These are phyloP conservation scores for Limnanthes douglasii DNA, from an alignment of 345 rosid genomes.

Conservation along the genomic window DNA sequence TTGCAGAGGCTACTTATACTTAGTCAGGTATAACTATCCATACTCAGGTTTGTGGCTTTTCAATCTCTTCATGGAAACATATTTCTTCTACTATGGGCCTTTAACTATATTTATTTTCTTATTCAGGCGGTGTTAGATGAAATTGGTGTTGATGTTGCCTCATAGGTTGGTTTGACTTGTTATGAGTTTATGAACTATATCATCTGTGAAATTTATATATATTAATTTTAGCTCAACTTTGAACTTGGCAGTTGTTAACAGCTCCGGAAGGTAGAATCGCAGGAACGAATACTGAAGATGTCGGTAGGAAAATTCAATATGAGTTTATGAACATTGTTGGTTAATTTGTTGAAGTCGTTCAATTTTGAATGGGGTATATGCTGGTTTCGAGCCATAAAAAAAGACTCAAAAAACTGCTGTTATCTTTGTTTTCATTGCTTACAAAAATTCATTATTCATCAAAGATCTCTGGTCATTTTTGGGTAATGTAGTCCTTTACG, in stretches of 20 bases:
- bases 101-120: constrained; percentile 8
- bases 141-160: constrained; percentile 87
- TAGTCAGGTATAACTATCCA: constrained; percentile 96
- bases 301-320: constrained; percentile 54
- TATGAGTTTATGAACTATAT: not conserved
- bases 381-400: too few relatives aligned
- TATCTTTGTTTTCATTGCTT: too few relatives aligned
- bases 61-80: not conserved
- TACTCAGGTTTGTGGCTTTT: constrained; percentile 45
- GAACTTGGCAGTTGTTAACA: constrained; percentile 43
- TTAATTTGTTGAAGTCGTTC: too few relatives aligned
- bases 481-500: too few relatives aligned
- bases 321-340: too few relatives aligned
- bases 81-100: not conserved
- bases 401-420: too few relatives aligned
- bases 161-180: constrained; percentile 48
- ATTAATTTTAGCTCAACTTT: constrained; percentile 5
- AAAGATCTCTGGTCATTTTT: not conserved
- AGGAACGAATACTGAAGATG: constrained; percentile 41
- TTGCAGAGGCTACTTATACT: constrained; percentile 83
- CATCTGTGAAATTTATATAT: not conserved
- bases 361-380: too few relatives aligned
- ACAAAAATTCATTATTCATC: not conserved
- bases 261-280: constrained; percentile 78
- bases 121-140: constrained; percentile 89